A percentile compares a stretch with the other conserved stretches of the same genome.
Evolutionary conservation across 495 filamentous ascomycete genomes (phyloP).

Genomic region (Penicillium cosmopolitanum): DNA sequence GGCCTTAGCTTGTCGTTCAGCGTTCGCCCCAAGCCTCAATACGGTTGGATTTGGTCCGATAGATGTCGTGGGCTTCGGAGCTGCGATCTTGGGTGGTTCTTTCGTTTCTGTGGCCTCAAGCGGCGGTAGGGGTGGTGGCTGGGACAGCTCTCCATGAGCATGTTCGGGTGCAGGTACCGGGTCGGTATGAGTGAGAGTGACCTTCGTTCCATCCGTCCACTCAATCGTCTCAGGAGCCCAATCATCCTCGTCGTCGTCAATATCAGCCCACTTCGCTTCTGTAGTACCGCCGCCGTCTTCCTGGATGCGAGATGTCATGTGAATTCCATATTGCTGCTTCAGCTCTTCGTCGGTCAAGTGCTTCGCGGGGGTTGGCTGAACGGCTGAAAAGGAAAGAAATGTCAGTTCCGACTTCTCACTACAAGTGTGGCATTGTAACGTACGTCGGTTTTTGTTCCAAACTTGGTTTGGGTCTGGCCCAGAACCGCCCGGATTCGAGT

Average conservation of each 20-base stretch:
- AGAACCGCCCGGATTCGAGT: conserved; percentile 48
- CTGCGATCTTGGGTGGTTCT: conserved; percentile 35
- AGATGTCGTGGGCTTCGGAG: conserved; percentile 50
- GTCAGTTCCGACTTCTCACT: neutral
- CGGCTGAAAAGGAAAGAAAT: conserved; percentile 51
- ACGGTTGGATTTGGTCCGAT: conserved; percentile 58
- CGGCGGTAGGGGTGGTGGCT: conserved; percentile 23
- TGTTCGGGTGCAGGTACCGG: conserved; percentile 31
- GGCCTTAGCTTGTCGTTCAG: conserved; percentile 54
- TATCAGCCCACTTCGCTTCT: conserved; percentile 95
- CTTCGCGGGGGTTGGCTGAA: conserved; percentile 78
- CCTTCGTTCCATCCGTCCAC: conserved; percentile 97
- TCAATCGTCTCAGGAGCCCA: conserved; percentile 96
- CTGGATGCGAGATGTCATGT: conserved; percentile 88
- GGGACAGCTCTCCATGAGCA: conserved; percentile 29
- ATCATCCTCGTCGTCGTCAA: conserved; percentile 97
- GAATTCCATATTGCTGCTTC: conserved; percentile 93
- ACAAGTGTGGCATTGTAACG: conserved; percentile 27
- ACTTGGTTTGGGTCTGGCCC: conserved; percentile 76
- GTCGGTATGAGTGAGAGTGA: conserved; percentile 65
- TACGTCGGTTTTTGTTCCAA: conserved; percentile 99
- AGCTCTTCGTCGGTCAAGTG: conserved; percentile 97
- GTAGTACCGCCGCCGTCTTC: conserved; percentile 78
- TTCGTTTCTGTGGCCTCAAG: conserved; percentile 29
- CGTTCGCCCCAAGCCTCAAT: conserved; percentile 54